phyloP scores from a whole-genome alignment of 768 basidiomycete genomes.

The Panaeolus papilionaceus region DNA sequence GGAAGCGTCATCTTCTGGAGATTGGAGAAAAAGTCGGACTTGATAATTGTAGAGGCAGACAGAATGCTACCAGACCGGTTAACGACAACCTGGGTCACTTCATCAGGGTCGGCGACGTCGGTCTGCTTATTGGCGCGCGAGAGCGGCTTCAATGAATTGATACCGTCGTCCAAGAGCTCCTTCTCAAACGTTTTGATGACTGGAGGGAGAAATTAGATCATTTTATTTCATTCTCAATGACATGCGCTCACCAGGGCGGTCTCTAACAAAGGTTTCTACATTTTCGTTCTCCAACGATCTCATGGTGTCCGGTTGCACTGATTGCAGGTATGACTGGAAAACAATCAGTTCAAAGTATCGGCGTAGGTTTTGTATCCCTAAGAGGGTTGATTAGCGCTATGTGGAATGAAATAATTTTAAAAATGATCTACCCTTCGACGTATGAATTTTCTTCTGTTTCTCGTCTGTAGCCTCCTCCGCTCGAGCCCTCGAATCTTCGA shows the following conservation, averaged over 20 bases:
- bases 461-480: conserved; percentile 84
- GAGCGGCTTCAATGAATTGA: conserved; percentile 83
- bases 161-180: conserved; percentile 80
- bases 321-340: conserved; percentile 90
- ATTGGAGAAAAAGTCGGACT: conserved; percentile 93
- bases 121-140: conserved; percentile 71
- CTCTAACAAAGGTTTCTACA: conserved; percentile 84
- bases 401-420: conserved; percentile 4
- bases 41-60: conserved; percentile 91
- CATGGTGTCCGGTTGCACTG: conserved; percentile 81
- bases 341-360: conserved; percentile 87
- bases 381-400: conserved; percentile 15
- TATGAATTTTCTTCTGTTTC: conserved; percentile 65
- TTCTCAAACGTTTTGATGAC: conserved; percentile 97
- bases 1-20: conserved; percentile 96
- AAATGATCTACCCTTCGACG: conserved; percentile 68
- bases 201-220: conserved; percentile 30
- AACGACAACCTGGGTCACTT: conserved; percentile 85
- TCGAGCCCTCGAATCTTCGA: conserved; percentile 79
- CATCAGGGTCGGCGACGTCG: conserved; percentile 86
- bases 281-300: conserved; percentile 72
- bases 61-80: conserved; percentile 87
- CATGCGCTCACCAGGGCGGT: conserved; percentile 71
- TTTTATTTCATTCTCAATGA: no score
- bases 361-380: conserved; percentile 81